Conservation (phyloP, 495 filamentous ascomycete species). For the Chaetomium cochliodes region DNA sequence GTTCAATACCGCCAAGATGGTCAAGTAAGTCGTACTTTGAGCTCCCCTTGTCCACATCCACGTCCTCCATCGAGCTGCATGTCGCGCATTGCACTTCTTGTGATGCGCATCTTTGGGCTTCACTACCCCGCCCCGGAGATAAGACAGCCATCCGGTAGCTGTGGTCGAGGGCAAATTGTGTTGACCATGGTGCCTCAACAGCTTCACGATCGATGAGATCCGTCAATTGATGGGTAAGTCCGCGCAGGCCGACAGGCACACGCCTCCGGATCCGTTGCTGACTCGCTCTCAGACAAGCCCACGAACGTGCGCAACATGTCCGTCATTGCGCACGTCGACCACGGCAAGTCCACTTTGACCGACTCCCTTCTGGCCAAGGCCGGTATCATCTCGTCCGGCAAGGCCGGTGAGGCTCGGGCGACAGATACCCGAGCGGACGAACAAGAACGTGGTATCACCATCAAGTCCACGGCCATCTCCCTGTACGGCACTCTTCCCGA, state of each 20-base stretch:
- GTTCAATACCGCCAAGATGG: constrained; percentile 87
- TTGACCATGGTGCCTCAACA: constrained; percentile 48
- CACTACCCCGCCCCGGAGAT: constrained; percentile 48
- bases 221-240: constrained; percentile 73
- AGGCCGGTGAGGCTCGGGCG: constrained; percentile 91
- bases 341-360: constrained; percentile 99
- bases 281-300: constrained; percentile 63
- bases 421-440: constrained; percentile 97
- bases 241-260: not conserved
- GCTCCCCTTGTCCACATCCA: constrained; percentile 9
- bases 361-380: constrained; percentile 98
- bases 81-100: not conserved
- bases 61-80: constrained; percentile 1
- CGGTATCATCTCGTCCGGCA: constrained; percentile 98
- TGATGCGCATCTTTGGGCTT: constrained; percentile 13
- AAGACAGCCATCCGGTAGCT: constrained; percentile 27
- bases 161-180: constrained; percentile 16
- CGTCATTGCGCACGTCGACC: constrained; percentile 99
- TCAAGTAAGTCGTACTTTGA: constrained; percentile 77
- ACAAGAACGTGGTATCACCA: constrained; percentile 99
- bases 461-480: constrained; percentile 99
- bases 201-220: constrained; percentile 99
- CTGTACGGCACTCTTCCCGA: constrained; percentile 83
- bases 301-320: constrained; percentile 98
- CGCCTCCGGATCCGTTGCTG: constrained; percentile 18